Percentiles rank a stretch among this genome's conserved stretches.
phyloP scores from a whole-genome alignment of 352 stramenopile genomes.

The Phytopythium vexans region DNA sequence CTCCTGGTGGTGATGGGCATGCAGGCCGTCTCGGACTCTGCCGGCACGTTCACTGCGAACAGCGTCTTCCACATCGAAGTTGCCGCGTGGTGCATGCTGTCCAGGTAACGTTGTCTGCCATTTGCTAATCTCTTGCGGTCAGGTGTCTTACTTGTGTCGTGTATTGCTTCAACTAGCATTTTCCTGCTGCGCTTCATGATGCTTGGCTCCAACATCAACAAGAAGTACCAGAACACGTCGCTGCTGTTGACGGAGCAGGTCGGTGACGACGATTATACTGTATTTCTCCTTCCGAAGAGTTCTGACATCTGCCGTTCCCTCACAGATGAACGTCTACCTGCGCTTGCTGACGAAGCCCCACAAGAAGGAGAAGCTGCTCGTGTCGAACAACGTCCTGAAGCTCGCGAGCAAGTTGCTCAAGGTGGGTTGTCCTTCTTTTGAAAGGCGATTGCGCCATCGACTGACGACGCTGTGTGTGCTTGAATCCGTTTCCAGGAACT shows the following conservation, averaged over 20 bases:
- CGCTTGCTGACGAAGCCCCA: constrained; percentile 78
- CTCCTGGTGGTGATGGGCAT: constrained; percentile 85
- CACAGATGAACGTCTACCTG: constrained; percentile 86
- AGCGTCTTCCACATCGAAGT: constrained; percentile 84
- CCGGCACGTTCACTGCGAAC: constrained; percentile 41
- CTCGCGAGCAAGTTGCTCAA: constrained; percentile 90
- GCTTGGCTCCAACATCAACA: constrained; percentile 89
- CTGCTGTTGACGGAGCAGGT: constrained; percentile 89
- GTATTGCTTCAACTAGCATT: constrained; percentile 37
- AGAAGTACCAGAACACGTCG: constrained; percentile 91
- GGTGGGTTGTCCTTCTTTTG: constrained; percentile 17
- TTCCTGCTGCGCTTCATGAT: constrained; percentile 92
- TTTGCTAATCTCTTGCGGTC: constrained; percentile 4
- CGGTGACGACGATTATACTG: constrained; percentile 8
- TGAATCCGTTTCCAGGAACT: constrained; percentile 45
- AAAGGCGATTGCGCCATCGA: not conserved
- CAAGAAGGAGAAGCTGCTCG: constrained; percentile 87
- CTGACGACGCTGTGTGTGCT: constrained; percentile 16
- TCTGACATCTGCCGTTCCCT: constrained; percentile 8
- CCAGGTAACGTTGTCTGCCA: constrained; percentile 33
- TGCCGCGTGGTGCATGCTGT: constrained; percentile 83
- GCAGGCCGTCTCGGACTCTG: constrained; percentile 70
- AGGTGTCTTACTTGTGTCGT: constrained; percentile 3
- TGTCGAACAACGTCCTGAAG: constrained; percentile 90
- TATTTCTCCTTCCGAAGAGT: not conserved